Evolutionary conservation across 2,329 filamentous ascomycete genomes (phyloP).

Genomic region (Fusarium devonianum): DNA sequence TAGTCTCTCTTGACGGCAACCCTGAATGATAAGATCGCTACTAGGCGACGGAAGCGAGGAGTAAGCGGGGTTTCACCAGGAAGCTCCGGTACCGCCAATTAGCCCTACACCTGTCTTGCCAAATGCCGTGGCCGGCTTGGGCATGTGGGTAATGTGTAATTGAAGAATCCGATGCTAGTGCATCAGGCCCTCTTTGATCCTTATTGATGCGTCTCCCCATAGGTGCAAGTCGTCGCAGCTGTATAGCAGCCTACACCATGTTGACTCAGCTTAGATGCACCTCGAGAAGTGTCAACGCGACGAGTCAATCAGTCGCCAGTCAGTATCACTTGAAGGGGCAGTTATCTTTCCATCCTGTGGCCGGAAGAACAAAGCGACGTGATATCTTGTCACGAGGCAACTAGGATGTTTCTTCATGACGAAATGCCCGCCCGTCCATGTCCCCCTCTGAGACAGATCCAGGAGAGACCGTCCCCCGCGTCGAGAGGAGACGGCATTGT

Average conservation of each 20-base stretch:
- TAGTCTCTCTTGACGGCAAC: too few species aligned
- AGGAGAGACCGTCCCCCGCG: conserved; percentile 10
- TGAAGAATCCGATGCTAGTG: conserved; percentile 11
- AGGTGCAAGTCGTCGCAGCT: neutral
- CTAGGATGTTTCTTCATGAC: neutral
- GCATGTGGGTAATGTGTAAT: conserved; percentile 7
- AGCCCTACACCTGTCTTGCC: neutral
- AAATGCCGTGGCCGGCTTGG: neutral
- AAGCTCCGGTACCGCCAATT: neutral
- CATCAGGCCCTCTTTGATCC: neutral
- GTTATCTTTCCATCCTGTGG: too few species aligned
- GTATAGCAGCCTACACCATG: too few species aligned
- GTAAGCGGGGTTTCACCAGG: conserved; percentile 1
- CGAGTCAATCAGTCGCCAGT: too few species aligned
- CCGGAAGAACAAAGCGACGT: too few species aligned
- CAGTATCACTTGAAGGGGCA: too few species aligned
- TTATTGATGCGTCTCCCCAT: conserved; percentile 1
- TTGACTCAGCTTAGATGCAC: too few species aligned
- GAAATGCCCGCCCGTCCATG: neutral
- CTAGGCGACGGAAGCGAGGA: too few species aligned
- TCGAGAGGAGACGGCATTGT: conserved; percentile 9
- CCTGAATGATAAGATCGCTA: too few species aligned
- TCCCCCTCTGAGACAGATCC: conserved; percentile 3
- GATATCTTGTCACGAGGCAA: too few species aligned
- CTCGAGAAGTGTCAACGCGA: too few species aligned